A percentile compares a stretch with the other conserved stretches of the same genome.
These are phyloP conservation scores for Petunia axillaris DNA, from an alignment of 257 asterid species.

Conservation along the genomic window DNA sequence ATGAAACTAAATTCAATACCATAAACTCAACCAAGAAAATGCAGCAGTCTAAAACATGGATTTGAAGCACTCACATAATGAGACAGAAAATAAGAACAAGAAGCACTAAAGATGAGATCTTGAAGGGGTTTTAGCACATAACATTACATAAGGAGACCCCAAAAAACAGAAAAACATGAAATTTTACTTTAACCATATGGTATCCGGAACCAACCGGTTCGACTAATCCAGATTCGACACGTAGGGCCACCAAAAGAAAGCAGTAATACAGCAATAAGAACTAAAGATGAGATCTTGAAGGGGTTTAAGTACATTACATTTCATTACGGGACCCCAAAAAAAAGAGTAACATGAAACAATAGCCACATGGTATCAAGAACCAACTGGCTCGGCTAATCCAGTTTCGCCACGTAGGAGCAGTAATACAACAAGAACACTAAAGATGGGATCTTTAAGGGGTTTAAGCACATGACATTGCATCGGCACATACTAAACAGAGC, in stretches of 20 bases:
- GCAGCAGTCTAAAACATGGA: not conserved
- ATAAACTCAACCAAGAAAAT: not conserved
- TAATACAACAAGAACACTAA: slow-evolving; percentile 19
- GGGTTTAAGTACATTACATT: not conserved
- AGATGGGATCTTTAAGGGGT: slow-evolving; percentile 51
- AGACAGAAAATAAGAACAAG: not conserved
- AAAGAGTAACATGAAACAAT: too few species aligned
- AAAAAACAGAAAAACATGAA: too few species aligned
- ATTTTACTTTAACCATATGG: too few species aligned
- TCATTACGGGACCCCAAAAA: too few species aligned
- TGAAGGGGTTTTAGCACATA: slow-evolving; percentile 30
- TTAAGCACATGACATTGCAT: too few species aligned
- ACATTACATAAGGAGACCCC: slow-evolving; percentile 45
- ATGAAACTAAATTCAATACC: not conserved
- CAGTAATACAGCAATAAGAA: not conserved
- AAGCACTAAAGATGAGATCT: slow-evolving; percentile 48
- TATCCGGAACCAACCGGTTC: too few species aligned
- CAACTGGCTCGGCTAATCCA: too few species aligned
- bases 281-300: slow-evolving; percentile 54
- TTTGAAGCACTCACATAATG: not conserved
- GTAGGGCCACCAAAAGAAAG: too few species aligned
- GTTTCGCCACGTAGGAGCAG: too few species aligned
- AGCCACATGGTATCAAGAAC: too few species aligned
- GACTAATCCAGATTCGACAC: too few species aligned
- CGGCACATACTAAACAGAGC: too few species aligned